Evolutionary conservation across 1,284 basidiomycete genomes (phyloP), one percentile per base, ranked within the genome.

Genomic region (Leccinum pachyderme): DNA sequence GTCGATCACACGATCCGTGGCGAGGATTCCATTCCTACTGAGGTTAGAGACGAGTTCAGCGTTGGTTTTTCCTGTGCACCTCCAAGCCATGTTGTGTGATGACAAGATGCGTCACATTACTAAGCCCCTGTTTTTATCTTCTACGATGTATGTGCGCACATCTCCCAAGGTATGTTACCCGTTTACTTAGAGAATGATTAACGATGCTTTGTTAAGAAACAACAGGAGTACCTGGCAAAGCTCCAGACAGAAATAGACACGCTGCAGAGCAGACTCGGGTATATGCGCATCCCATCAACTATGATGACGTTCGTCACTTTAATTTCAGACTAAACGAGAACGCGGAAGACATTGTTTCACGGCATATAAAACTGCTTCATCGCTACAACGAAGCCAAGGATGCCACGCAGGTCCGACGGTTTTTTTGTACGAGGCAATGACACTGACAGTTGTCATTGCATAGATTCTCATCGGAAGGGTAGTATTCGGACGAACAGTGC

Each of bases 321-420:
- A 15, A 37, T 52, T 51, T 43, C 55, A 89, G 83, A 9, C 68
- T 74, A 49, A 61, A 70, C 37, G 78, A 79, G 61, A 81, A 87
- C 57, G 81, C 87, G 1, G 83, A 87, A 44, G 75, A 76, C 57
- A 83, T 89, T 13, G 84, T 87, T 18, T 81, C 83, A 49, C 74
- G 74, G 7, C 87, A 91, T 63, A 90, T 90, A 68, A 81, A 81
- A 59, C 74, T 89, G 4, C 71, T 91, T 27, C 89, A 91, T 66
- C 76, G 73, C 46, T 91, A 91, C 62, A 91, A 91, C 59, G 89
- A 91, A 66, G 81, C 87, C 6, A 91, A 91, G 65, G 89, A 91
- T 64, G 89, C 87, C 3, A 77, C 88, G 0, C 89, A 91, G 81
- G 88, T 82, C 50, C 12, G 11, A 4, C 47, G 35, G 24, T 55